Base-by-base conservation (phyloP, 1,284 basidiomycete genomes). In the Ustilago trichophora region DNA sequence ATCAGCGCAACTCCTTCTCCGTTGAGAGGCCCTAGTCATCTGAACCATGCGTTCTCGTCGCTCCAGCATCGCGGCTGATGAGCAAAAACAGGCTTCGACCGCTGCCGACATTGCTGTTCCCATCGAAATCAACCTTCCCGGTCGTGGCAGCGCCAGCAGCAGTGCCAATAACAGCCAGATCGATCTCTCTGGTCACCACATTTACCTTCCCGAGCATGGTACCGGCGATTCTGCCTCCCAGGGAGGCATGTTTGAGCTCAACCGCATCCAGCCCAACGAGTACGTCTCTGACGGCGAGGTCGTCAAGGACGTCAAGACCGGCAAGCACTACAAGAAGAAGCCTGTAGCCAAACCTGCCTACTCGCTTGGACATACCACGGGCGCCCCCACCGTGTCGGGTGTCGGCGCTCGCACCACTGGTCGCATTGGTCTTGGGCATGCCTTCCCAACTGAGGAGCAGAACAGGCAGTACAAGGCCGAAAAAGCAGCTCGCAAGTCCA, bases 301-400 rank as follows among this genome's bases (percentile, higher is more conserved):
- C 27, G 50, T 74, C 37, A 60, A 58, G 50, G 72, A 74, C 52
- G 35, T 48, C 37, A 68, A 66, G 46, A 65, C 69, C 16, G 72
- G 72, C 41, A 67, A 70, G 35, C 72, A 72, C 32, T 74, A 74
- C 60, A 62, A 63, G 21, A 70, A 69, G 51, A 44, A 25, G 4
- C 57, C 63, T 6, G 49, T 58, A 11, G 37, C 46, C 18, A 68
- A 63, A 25, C 58, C 66, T 0, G 55, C 59, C 9, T 67, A 59
- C 27, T 69, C 66, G 6, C 55, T 73, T 4, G 67, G 63, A 3
- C 67, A 73, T 45, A 62, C 67, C 19, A 44, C 51, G 5, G 66
- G 62, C 19, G 62, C 68, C 5, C 63, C 68, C 24, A 21, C 35
- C 40, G 49, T 62, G 13, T n/a, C 46, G 4, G 50, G 36, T 7